These are phyloP conservation scores for Paramecium pentaurelia DNA, from an alignment of 73 alveolate genomes.

Conservation along the genomic window DNA sequence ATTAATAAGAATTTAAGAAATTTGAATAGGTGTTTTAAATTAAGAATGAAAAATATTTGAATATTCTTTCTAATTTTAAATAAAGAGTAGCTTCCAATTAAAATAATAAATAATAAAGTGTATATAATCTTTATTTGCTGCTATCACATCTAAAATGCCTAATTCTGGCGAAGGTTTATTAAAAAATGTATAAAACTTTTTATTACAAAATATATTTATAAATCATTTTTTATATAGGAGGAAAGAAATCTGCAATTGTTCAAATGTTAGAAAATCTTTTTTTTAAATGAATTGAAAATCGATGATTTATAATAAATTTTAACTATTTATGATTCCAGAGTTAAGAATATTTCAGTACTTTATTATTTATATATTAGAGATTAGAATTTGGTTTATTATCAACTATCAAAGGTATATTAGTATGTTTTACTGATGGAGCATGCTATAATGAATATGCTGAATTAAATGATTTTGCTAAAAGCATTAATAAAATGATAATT, in stretches of 20 bases:
- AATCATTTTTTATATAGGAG: not conserved
- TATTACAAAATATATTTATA: not conserved
- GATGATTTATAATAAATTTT: not conserved
- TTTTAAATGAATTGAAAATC: not conserved
- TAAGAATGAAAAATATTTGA: not conserved
- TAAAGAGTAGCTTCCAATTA: not conserved
- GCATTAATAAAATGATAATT: not conserved
- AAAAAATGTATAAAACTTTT: not conserved
- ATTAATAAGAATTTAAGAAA: not conserved
- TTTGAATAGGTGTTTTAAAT: not conserved
- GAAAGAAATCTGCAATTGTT: slow-evolving; percentile 3
- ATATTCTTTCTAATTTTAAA: not conserved
- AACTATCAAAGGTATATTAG: not conserved
- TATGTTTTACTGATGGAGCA: not conserved
- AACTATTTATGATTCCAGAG: not conserved
- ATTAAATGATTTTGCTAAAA: not conserved
- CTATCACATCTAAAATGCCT: not conserved
- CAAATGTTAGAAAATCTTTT: not conserved
- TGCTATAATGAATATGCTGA: slow-evolving; percentile 40
- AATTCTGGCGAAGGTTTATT: not conserved
- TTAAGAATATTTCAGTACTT: not conserved
- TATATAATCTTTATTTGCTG: not conserved
- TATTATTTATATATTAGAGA: not conserved
- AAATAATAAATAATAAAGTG: not conserved
- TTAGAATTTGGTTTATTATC: not conserved